These are phyloP conservation scores for Penstemon barbatus DNA, from an alignment of 257 asterid species.

Conservation along the genomic window DNA sequence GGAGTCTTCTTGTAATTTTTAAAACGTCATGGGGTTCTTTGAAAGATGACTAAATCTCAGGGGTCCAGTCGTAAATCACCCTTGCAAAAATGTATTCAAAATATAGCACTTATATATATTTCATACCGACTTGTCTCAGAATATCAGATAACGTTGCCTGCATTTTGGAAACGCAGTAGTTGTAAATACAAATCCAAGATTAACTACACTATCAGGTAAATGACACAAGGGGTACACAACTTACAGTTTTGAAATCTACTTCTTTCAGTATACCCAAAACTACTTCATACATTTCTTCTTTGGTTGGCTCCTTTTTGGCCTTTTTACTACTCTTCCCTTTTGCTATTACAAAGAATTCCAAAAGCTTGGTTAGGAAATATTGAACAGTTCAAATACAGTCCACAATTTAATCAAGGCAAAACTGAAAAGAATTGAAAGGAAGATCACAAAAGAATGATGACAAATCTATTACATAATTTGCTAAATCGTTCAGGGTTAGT, in stretches of 20 bases:
- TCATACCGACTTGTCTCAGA: constrained; percentile 78
- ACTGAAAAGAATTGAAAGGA: neutral
- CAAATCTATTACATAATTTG: neutral
- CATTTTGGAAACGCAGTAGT: constrained; percentile 29
- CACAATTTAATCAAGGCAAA: neutral
- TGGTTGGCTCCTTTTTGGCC: constrained; percentile 60
- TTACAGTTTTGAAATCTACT: constrained; percentile 84
- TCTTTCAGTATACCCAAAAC: constrained; percentile 65
- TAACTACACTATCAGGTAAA: neutral
- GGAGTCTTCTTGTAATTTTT: too few relatives aligned
- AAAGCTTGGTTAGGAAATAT: constrained; percentile 16
- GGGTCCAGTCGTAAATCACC: too few relatives aligned
- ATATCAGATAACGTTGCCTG: constrained; percentile 94
- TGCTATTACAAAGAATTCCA: constrained; percentile 29
- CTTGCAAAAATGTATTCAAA: neutral
- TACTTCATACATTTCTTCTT: constrained; percentile 62
- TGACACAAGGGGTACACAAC: constrained; percentile 25
- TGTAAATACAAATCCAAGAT: constrained; percentile 22
- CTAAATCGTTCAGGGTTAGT: neutral
- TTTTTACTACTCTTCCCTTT: constrained; percentile 47
- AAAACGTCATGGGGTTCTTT: too few relatives aligned
- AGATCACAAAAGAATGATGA: neutral
- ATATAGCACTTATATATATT: neutral
- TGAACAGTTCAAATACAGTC: neutral
- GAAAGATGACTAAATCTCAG: too few relatives aligned